Evolutionary conservation across 306 rosid species (phyloP), one percentile per base, ranked within the genome.

Genomic region (Gleditsia sinensis): DNA sequence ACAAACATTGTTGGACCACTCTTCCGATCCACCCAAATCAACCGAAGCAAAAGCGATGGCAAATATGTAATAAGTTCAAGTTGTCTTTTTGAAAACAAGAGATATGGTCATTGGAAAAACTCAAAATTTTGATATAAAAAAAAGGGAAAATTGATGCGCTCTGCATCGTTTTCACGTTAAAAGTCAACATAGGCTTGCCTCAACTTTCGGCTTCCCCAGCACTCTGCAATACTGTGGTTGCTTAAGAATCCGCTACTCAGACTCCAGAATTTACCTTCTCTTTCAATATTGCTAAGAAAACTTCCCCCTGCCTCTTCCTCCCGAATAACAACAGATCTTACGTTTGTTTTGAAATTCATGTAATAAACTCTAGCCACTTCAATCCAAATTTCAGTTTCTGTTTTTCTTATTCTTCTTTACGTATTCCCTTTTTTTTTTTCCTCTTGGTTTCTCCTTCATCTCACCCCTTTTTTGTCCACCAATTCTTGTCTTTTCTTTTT

Each of bases 91-190:
- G 49, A 46, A 5, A 4, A 46, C 17, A 42, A 12, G 12, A 57
- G 1, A 27, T 1, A 56, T 25, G 23, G 43, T 43, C 3, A 9
- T 10, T 9, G 6, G 33, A 16, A 59, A 17, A 9, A 9, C 13
- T 9, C 13, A 60, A n/a, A n/a, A 34, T n/a, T n/a, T n/a, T n/a
- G 10, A 39, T 1, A 2, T 0, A 10, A 39, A 39, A 39, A 60
- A 58, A 58, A 0, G 13, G 25, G 45, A 23, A 60, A 17, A 8
- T 60, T 60, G 66, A n/a, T 60, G 27, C 66, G 66, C 43, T 17
- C 66, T 33, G n/a, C 66, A 60, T 33, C 66, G 66, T 17, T 25
- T 60, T n/a, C 45, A 60, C 27, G 66, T 33, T 60, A 33, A 17
- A 60, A 60, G 66, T 60, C 66, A 60, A 60, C 66, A 33, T 1